Evolutionary conservation across 352 stramenopile species (phyloP).

Genomic region (Globisporangium middletonii): DNA sequence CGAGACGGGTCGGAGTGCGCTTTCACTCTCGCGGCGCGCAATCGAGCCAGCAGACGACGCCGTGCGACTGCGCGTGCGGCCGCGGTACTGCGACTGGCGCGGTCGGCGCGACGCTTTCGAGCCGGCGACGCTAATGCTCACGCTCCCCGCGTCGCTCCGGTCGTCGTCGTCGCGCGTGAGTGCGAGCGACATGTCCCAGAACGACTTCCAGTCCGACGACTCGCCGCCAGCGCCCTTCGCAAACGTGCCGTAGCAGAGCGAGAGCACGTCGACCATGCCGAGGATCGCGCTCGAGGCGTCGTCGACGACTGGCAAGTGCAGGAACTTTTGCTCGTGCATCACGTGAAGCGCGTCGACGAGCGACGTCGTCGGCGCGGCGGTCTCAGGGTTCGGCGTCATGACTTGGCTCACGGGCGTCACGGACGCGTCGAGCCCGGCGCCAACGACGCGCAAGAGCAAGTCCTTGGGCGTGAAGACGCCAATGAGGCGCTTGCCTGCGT

Average conservation of each 20-base stretch:
- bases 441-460: slow-evolving; percentile 93
- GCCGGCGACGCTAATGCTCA: slow-evolving; percentile 53
- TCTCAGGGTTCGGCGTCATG: slow-evolving; percentile 97
- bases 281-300: slow-evolving; percentile 59
- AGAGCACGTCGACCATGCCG: slow-evolving; percentile 84
- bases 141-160: slow-evolving; percentile 50
- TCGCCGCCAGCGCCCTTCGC: slow-evolving; percentile 61
- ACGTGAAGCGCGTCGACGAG: slow-evolving; percentile 96
- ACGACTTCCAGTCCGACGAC: slow-evolving; percentile 74
- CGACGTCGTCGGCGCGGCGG: slow-evolving; percentile 87
- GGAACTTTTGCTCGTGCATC: slow-evolving; percentile 97
- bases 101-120: slow-evolving; percentile 37
- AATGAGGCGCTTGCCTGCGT: slow-evolving; percentile 77
- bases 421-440: slow-evolving; percentile 87
- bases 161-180: slow-evolving; percentile 67
- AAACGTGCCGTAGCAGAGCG: slow-evolving; percentile 86
- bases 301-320: slow-evolving; percentile 96
- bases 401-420: slow-evolving; percentile 89
- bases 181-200: slow-evolving; percentile 87
- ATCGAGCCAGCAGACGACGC: slow-evolving; percentile 43
- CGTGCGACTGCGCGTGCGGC: slow-evolving; percentile 33
- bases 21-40: slow-evolving; percentile 47
- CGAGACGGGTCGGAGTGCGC: slow-evolving; percentile 66
- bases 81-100: slow-evolving; percentile 18
- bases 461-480: slow-evolving; percentile 98